Evolutionary conservation across 805 yeast genomes (phyloP).

Genomic region (Wickerhamomyces pijperi): DNA sequence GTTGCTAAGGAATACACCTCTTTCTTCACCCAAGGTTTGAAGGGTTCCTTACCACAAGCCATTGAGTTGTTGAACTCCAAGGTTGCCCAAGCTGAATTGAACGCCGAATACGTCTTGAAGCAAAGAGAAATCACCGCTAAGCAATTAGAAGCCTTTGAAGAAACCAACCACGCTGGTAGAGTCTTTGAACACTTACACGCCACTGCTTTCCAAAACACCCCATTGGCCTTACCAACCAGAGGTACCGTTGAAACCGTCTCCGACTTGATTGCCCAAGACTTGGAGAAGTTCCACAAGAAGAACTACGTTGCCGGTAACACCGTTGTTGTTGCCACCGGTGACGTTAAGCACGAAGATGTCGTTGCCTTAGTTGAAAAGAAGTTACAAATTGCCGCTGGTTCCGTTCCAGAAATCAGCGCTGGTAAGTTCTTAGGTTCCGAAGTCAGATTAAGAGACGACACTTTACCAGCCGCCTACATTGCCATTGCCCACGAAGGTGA

Average conservation of each 20-base stretch:
- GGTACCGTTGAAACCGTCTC: conserved; percentile 63
- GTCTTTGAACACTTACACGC: conserved; percentile 70
- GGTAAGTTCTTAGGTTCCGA: conserved; percentile 77
- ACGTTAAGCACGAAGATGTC: conserved; percentile 55
- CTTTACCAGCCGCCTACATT: conserved; percentile 70
- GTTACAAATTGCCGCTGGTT: conserved; percentile 39
- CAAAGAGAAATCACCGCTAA: conserved; percentile 35
- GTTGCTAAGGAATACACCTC: conserved; percentile 57
- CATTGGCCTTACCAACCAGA: conserved; percentile 62
- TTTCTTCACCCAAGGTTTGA: conserved; percentile 42
- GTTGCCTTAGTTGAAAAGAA: conserved; percentile 52
- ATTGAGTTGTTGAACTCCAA: conserved; percentile 37
- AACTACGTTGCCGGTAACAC: conserved; percentile 53
- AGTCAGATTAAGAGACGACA: conserved; percentile 81
- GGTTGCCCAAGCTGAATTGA: conserved; percentile 24
- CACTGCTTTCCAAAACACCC: conserved; percentile 80
- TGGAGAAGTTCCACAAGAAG: conserved; percentile 41
- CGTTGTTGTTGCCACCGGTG: conserved; percentile 65
- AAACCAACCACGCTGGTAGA: conserved; percentile 37
- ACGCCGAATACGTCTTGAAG: conserved; percentile 34
- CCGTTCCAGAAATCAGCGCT: conserved; percentile 34
- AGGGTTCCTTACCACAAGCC: conserved; percentile 41
- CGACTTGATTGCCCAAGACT: conserved; percentile 47
- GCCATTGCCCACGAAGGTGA: conserved; percentile 71
- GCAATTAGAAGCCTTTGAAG: conserved; percentile 45